Conservation (phyloP, 768 basidiomycete species). For the Boletales sp. region DNA sequence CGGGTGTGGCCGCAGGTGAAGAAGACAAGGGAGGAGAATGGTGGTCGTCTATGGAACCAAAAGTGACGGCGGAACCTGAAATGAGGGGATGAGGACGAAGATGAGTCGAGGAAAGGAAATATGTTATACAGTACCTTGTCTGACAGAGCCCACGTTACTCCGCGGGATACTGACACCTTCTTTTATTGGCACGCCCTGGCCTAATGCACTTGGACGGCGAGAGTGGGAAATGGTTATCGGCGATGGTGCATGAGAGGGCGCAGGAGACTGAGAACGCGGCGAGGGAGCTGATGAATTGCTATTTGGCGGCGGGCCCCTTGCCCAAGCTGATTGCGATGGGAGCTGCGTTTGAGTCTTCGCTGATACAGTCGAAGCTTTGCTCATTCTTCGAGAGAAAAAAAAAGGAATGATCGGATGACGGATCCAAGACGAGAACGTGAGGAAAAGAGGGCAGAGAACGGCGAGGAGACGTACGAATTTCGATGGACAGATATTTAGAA, state of each 20-base stretch:
- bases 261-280: conserved; percentile 78
- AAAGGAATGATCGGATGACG: conserved; percentile 6
- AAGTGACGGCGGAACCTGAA: conserved; percentile 69
- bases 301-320: conserved; percentile 78
- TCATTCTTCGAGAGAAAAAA: conserved; percentile 62
- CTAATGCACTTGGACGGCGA: conserved; percentile 72
- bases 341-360: conserved; percentile 72
- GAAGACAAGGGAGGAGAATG: conserved; percentile 72
- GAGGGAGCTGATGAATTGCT: conserved; percentile 47
- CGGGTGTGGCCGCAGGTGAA: conserved; percentile 68
- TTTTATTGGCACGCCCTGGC: conserved; percentile 69
- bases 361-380: conserved; percentile 80
- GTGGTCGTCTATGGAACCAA: conserved; percentile 84
- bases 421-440: not conserved
- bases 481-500: conserved; percentile 42
- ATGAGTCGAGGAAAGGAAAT: not conserved
- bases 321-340: conserved; percentile 85
- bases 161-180: conserved; percentile 76
- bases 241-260: conserved; percentile 45
- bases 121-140: conserved; percentile 53
- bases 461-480: conserved; percentile 40
- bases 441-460: conserved; percentile 10
- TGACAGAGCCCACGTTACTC: conserved; percentile 58
- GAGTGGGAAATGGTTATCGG: conserved; percentile 60
- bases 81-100: conserved; percentile 5